Base-by-base conservation (phyloP, 1,284 basidiomycete species). In the Malassezia nana region DNA sequence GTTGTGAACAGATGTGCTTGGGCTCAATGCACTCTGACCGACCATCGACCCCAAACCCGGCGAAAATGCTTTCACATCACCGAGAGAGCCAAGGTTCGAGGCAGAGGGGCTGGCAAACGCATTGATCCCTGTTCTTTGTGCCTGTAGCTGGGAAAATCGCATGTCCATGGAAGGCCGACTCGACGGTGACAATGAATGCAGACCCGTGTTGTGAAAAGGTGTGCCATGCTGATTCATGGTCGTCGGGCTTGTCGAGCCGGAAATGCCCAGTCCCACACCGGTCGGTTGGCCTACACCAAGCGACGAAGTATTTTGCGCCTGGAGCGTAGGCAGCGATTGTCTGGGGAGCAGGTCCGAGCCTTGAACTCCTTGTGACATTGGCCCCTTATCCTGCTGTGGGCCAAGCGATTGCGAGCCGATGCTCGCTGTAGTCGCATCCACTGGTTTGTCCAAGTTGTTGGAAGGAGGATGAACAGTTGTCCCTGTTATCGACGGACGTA, bases 381-480 rank as follows among this genome's bases (percentile, higher is more conserved):
- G 35, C 20, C n/a, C 55, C 66, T 28, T 62, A 66, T 4, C 64
- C 66, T 2, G 42, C n/a, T 16, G 28, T 28, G 42, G 5, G 12
- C 16, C 42, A 18, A 31, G 22, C 4, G 12, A 20, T 28, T 42
- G 40, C 12, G 40, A 26, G 18, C 40, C 40, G 22, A 26, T 25
- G 12, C 9, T 42, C 3, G 40, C 12, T 5, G 40, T 38, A 6
- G 35, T 4, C 8, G 8, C 35, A 3, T 1, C n/a, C 5, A 18
- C 10, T 9, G 10, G 18, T 7, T 8, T 6, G 15, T 38, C 35
- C 10, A 9, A 20, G 18, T 4, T 2, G 2, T 4, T n/a, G 5
- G n/a, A n/a, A n/a, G n/a, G n/a, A n/a, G n/a, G n/a, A n/a, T n/a
- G n/a, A n/a, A n/a, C n/a, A n/a, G 15, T 55, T 47, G 20, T 58